These are phyloP conservation scores for Cyclotella sp. DNA, from an alignment of 108 stramenopile genomes.

Conservation along the genomic window DNA sequence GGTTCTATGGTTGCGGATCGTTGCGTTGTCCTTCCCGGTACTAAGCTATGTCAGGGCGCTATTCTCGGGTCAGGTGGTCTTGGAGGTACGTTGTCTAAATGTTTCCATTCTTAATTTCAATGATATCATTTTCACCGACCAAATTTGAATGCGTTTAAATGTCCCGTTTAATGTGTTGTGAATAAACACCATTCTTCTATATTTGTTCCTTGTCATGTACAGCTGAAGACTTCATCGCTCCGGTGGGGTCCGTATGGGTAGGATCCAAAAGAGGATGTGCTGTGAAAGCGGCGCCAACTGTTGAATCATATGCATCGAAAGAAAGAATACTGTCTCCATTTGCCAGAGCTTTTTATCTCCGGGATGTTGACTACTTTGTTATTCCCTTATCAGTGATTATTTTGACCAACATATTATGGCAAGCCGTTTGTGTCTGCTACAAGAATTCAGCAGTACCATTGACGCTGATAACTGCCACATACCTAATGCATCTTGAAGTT, in stretches of 20 bases:
- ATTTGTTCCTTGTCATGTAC: neutral
- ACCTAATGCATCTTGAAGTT: neutral
- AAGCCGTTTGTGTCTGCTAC: neutral
- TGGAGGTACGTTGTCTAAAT: constrained; percentile 25
- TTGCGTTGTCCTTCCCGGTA: constrained; percentile 65
- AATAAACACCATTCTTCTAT: neutral
- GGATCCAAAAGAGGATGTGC: neutral
- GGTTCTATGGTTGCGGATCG: constrained; percentile 64
- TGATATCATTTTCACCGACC: neutral
- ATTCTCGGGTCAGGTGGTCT: constrained; percentile 65
- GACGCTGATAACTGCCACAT: neutral
- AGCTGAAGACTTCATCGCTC: neutral
- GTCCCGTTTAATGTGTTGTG: neutral
- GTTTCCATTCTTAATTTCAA: constrained; percentile 33
- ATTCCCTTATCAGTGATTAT: constrained; percentile 51
- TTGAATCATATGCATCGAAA: neutral
- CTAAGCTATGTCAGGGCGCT: constrained; percentile 60
- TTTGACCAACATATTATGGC: constrained; percentile 2
- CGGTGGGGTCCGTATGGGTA: neutral
- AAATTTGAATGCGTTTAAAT: neutral
- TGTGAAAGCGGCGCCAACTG: neutral
- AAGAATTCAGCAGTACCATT: neutral
- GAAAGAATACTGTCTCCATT: constrained; percentile 58
- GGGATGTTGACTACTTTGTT: constrained; percentile 64
- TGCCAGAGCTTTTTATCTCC: constrained; percentile 61